Conservation (phyloP, 1,139 yeast genomes). For the Nadsonia starkeyi-henricii region DNA sequence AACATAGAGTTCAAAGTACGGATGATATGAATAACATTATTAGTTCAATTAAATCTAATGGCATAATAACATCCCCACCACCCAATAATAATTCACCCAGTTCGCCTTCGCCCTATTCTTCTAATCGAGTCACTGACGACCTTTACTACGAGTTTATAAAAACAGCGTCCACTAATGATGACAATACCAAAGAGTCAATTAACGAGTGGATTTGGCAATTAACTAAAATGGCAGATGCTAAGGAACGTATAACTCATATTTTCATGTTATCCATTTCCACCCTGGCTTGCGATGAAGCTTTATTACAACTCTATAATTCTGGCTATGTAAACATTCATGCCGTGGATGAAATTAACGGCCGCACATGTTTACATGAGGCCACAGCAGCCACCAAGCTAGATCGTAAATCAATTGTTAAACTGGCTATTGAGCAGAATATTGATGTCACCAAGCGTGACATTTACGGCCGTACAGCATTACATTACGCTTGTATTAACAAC, state of each 20-base stretch:
- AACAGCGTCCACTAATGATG: slow-evolving; percentile 28
- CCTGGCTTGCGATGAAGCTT: slow-evolving; percentile 27
- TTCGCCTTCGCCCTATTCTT: slow-evolving; percentile 6
- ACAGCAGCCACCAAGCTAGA: slow-evolving; percentile 18
- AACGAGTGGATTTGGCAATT: slow-evolving; percentile 36
- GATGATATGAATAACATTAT: not conserved
- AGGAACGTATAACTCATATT: slow-evolving; percentile 43
- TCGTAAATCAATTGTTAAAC: slow-evolving; percentile 25
- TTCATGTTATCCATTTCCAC: slow-evolving; percentile 48
- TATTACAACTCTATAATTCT: slow-evolving; percentile 27
- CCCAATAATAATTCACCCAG: slow-evolving; percentile 2
- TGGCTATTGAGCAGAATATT: slow-evolving; percentile 22
- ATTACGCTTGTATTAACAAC: slow-evolving; percentile 53
- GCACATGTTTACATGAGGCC: slow-evolving; percentile 36
- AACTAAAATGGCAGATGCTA: slow-evolving; percentile 30
- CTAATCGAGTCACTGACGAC: slow-evolving; percentile 31
- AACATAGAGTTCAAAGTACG: not conserved
- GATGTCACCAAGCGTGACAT: slow-evolving; percentile 37
- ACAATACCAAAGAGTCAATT: slow-evolving; percentile 16
- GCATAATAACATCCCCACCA: not conserved
- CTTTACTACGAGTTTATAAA: slow-evolving; percentile 52
- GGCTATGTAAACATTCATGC: slow-evolving; percentile 26
- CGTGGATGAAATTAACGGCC: slow-evolving; percentile 29
- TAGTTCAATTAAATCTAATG: not conserved
- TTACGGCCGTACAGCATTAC: slow-evolving; percentile 74